Evolutionary conservation across 2,329 filamentous ascomycete species (phyloP).

Genomic region (Calonectria naviculata): DNA sequence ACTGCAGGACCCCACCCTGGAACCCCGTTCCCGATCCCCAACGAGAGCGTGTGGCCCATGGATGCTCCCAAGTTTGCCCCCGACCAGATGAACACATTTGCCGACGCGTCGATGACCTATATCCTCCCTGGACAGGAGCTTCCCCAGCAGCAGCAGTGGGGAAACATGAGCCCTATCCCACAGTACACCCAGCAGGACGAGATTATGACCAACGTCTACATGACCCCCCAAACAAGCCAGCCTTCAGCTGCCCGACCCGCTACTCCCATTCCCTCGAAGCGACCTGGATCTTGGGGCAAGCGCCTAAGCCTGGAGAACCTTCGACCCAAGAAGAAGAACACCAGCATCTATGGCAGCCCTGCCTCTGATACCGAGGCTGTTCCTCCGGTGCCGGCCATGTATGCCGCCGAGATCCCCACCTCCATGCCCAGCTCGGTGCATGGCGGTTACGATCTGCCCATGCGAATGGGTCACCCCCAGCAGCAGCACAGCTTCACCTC

Average conservation of each 20-base stretch:
- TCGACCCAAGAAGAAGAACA: conserved; percentile 50
- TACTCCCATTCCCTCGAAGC: conserved; percentile 51
- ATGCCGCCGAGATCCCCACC: conserved; percentile 40
- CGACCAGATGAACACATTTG: conserved; percentile 49
- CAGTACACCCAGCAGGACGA: conserved; percentile 44
- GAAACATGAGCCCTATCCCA: conserved; percentile 37
- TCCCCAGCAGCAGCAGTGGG: conserved; percentile 40
- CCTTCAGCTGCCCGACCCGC: conserved; percentile 47
- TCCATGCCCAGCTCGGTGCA: conserved; percentile 42
- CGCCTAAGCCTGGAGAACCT: conserved; percentile 51
- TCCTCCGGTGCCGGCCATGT: conserved; percentile 42
- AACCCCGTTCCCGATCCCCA: conserved; percentile 54
- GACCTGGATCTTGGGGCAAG: conserved; percentile 52
- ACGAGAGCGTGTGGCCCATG: conserved; percentile 50
- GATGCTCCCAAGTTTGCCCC: conserved; percentile 54
- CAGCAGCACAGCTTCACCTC: conserved; percentile 34
- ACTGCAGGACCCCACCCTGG: conserved; percentile 52
- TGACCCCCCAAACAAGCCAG: conserved; percentile 32
- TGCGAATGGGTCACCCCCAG: conserved; percentile 40
- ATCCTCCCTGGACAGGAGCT: conserved; percentile 44
- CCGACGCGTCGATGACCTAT: conserved; percentile 44
- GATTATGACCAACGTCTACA: conserved; percentile 41
- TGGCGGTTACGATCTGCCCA: conserved; percentile 41
- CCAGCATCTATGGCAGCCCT: conserved; percentile 44
- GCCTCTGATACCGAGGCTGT: conserved; percentile 40